Evolutionary conservation across 1,139 yeast genomes (phyloP), one percentile per base, ranked within the genome.

Genomic region (Geotrichum histeridarum): DNA sequence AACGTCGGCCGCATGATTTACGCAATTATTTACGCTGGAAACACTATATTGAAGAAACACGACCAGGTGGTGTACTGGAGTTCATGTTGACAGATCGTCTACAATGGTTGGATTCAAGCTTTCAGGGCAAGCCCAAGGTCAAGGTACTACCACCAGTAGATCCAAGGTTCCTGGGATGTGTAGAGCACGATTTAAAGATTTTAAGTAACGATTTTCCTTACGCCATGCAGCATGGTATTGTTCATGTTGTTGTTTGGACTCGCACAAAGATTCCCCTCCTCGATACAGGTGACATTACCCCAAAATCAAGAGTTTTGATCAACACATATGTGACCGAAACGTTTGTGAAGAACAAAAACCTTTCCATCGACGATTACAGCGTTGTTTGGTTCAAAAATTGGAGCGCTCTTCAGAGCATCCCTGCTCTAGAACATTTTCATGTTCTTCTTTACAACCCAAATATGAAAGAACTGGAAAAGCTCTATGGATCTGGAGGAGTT

Each of bases 191-290:
- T 54, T 58, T 71, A 47, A 70, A 66, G 56, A 68, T 74, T 27
- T 60, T 73, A 18, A 57, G 51, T 41, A 74, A 74, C 55, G 76
- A 73, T 55, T 74, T 71, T 56, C 75, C 77, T 2, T 74, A 74
- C 55, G 73, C 70, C 15, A 63, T 73, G 35, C 74, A 67, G 42
- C 58, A 61, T 2, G 70, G 70, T 2, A 66, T 74, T 30, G 58
- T 60, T 4, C 77, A 74, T 58, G 59, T 73, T 7, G 75, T 73
- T 6, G 75, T 74, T 11, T 74, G 77, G 77, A 59, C 71, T 8
- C 67, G 70, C 51, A 63, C 69, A 1, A 59, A 62, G 12, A 65
- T 73, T 12, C 73, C 74, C 3, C 60, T 61, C 37, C 65, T 61
- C 30, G 57, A 60, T 2, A 57, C 57, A 17, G 68, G 56, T 12